A percentile compares a stretch with the other conserved stretches of the same genome.
Evolutionary conservation across 2,329 filamentous ascomycete species (phyloP).

Genomic region (Zymoseptoria passerinii): DNA sequence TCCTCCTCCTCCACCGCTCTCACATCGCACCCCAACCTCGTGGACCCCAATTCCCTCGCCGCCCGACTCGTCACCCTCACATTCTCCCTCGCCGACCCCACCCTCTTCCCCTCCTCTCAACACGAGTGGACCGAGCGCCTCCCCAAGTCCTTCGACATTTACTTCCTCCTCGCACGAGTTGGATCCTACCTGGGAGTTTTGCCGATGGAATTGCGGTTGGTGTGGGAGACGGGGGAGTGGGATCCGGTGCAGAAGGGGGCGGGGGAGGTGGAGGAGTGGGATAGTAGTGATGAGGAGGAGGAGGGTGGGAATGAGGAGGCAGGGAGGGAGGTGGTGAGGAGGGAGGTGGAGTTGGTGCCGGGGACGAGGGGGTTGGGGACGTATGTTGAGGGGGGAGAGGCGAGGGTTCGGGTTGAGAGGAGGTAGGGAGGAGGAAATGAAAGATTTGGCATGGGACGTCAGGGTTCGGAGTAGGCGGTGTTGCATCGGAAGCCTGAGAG

Average conservation of each 20-base stretch:
- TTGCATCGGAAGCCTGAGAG: too few species aligned
- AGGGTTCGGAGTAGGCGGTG: too few species aligned
- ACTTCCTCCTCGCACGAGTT: slow-evolving; percentile 70
- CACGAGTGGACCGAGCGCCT: slow-evolving; percentile 40
- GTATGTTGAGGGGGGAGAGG: slow-evolving; percentile 67
- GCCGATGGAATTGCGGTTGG: slow-evolving; percentile 57
- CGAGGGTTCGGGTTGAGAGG: slow-evolving; percentile 53
- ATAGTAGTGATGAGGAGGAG: slow-evolving; percentile 35
- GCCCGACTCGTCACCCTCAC: slow-evolving; percentile 59
- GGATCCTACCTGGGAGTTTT: slow-evolving; percentile 59
- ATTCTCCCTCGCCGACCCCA: slow-evolving; percentile 45
- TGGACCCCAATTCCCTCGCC: slow-evolving; percentile 76
- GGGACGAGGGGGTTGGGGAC: slow-evolving; percentile 76
- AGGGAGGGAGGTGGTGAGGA: slow-evolving; percentile 58
- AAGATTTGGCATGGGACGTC: too few species aligned
- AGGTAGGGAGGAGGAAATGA: neutral
- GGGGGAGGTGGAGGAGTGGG: slow-evolving; percentile 31
- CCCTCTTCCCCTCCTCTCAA: slow-evolving; percentile 8
- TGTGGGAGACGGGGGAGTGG: slow-evolving; percentile 89
- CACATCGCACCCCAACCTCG: too few species aligned
- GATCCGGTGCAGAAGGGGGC: slow-evolving; percentile 59
- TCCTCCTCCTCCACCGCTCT: slow-evolving; percentile 42
- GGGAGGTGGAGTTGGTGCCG: slow-evolving; percentile 71
- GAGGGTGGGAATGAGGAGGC: slow-evolving; percentile 26
- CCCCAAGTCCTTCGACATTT: slow-evolving; percentile 71